Evolutionary conservation across 108 stramenopile genomes (phyloP).

Genomic region (Conticribra guillardii): DNA sequence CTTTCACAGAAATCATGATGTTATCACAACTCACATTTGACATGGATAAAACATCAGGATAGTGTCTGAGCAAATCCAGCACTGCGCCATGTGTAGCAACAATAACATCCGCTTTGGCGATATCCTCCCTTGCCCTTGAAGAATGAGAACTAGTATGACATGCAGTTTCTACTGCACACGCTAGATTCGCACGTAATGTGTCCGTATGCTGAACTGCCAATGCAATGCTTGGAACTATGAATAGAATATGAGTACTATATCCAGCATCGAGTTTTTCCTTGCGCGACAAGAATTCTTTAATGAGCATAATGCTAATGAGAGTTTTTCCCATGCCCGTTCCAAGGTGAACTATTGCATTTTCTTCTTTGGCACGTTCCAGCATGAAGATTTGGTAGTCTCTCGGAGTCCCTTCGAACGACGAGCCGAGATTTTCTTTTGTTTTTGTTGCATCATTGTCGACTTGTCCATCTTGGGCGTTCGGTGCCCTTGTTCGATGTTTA

Average conservation of each 20-base stretch:
- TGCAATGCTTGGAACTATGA: constrained; percentile 70
- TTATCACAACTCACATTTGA: constrained; percentile 3
- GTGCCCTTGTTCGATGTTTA: background rate
- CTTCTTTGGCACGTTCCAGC: constrained; percentile 53
- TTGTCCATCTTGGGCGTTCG: background rate
- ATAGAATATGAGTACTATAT: constrained; percentile 48
- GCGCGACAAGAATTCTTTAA: constrained; percentile 34
- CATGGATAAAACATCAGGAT: constrained; percentile 54
- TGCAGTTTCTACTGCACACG: constrained; percentile 47
- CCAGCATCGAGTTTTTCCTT: background rate
- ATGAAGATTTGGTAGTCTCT: constrained; percentile 60
- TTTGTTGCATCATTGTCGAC: background rate
- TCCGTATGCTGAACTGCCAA: constrained; percentile 68
- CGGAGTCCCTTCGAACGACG: constrained; percentile 36
- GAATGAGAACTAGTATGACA: constrained; percentile 37
- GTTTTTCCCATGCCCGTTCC: constrained; percentile 76
- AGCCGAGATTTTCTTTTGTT: constrained; percentile 11
- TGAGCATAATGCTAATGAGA: constrained; percentile 62
- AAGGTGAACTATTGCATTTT: constrained; percentile 65
- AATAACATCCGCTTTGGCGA: constrained; percentile 52
- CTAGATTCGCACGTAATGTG: constrained; percentile 58
- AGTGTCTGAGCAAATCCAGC: constrained; percentile 64
- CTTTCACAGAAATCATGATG: background rate
- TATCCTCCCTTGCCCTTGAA: constrained; percentile 18
- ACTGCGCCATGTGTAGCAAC: constrained; percentile 75